Evolutionary conservation across 441 rosid genomes (phyloP).

Genomic region (Populus hybrid): DNA sequence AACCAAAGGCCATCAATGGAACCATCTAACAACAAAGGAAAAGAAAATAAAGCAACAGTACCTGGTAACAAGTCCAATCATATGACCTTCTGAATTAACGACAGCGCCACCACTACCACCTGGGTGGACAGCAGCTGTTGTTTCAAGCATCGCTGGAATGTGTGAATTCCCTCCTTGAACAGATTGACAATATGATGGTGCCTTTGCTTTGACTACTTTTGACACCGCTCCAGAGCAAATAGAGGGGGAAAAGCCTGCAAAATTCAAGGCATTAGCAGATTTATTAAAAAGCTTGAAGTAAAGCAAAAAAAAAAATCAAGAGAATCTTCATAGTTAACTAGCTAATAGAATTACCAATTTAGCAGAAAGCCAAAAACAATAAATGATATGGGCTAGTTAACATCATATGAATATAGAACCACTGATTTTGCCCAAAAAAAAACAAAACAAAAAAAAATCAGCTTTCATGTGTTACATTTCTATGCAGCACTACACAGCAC

Average conservation of each 20-base stretch:
- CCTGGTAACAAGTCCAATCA: constrained; percentile 98
- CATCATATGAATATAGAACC: neutral
- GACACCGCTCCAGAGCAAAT: constrained; percentile 81
- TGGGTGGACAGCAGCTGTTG: constrained; percentile 93
- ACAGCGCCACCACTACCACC: constrained; percentile 98
- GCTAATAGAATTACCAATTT: neutral
- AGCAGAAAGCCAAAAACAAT: neutral
- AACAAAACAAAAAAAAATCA: neutral
- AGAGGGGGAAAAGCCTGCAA: constrained; percentile 74
- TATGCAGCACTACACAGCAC: neutral
- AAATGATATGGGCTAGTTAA: neutral
- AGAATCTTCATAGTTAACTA: neutral
- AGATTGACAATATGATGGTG: constrained; percentile 31
- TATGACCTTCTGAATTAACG: constrained; percentile 68
- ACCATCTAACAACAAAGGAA: neutral
- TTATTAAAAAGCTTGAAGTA: neutral
- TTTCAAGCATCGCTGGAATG: constrained; percentile 89
- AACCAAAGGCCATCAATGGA: neutral
- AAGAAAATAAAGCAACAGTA: constrained; percentile 19
- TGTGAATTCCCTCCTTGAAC: constrained; percentile 24
- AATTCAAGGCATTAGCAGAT: constrained; percentile 4
- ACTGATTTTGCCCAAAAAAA: neutral
- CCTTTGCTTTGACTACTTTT: constrained; percentile 68
- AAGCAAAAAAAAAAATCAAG: neutral
- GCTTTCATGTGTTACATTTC: neutral